Base-by-base conservation (phyloP, 257 asterid species). In the Solanum pennellii region DNA sequence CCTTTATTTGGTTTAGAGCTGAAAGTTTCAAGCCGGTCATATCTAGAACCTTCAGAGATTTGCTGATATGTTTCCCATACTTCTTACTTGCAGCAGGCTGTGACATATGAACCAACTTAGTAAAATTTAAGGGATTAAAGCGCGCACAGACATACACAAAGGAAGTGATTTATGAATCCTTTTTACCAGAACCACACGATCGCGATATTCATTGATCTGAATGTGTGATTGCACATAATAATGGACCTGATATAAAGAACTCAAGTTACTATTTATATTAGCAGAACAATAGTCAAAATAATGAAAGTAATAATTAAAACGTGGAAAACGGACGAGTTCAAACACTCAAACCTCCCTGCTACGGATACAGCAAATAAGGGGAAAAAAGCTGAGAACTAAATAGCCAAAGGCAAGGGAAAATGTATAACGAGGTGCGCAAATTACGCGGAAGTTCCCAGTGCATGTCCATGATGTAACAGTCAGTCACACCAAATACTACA, bases 11-110 rank as follows among this genome's bases (percentile, higher is more conserved):
- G 90, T 90, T 93, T 87, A 94, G 87, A 37, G 97, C 92, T 41
- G 97, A 94, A 89, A 94, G 94, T 92, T 92, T 94, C 91, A 94
- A 83, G 86, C 97, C 97, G 37, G 96, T 92, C 97, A 94, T 94
- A 87, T 94, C 97, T 33, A 94, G 87, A 89, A 94, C 87, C 92
- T 94, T 94, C 88, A 94, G 88, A 84, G 94, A 93, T 89, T 92
- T 94, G 92, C 90, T 90, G 29, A 93, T 72, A 83, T 87, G 93
- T 88, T 86, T 91, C 87, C 95, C 94, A 14, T 87, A 49, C 92
- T 90, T 93, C 87, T 93, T 91, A 13, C 93, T 86, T 27, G 94
- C 96, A 69, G 91, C 91, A 62, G 97, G 97, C 97, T 92, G 77
- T 65, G 72, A 87, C 13, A 88, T 73, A 89, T 47, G 66, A 12